Base-by-base conservation (phyloP, 2,329 filamentous ascomycete genomes). In the Ceratocystis huliohia region DNA sequence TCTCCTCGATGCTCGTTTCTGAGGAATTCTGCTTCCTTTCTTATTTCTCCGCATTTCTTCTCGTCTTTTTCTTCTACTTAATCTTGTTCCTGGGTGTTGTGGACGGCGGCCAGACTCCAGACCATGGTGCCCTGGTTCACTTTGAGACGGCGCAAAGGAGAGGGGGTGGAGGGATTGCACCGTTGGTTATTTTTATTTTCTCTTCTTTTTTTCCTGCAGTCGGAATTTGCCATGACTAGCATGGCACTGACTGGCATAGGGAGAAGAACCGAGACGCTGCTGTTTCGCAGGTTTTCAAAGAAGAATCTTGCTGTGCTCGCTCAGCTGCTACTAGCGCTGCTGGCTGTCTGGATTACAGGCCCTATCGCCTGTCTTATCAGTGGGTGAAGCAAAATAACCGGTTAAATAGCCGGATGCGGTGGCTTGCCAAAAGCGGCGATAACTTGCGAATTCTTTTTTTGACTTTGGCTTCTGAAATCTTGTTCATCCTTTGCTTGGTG, bases 391-490 rank as follows among this genome's bases (percentile, higher is more conserved):
- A n/a, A 50, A 50, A 50, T 22, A 50, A 7, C 25, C 53, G 53
- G 53, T 7, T 57, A 57, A 57, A 57, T 33, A 30, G 53, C 53
- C 53, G 53, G 22, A 57, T 57, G 53, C 25, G 53, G 53, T 57
- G 22, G 15, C 53, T 17, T 28, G 17, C 53, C 53, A 57, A n/a
- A 64, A 64, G 61, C 41, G 46, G 41, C 17, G 61, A 48, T 30
- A 46, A 48, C 30, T 30, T 30, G 62, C 22, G 28, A 50, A 22
- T 22, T 30, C 5, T 30, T 30, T 30, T 30, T 37, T 37, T 37
- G 6, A 37, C 28, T 50, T 25, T 37, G 33, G 33, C 8, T 37
- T 37, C 3, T 37, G 8, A 10, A 22, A 46, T 41, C 28, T 61
- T 64, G 48, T 41, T 59, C 59, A 37, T 56, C 48, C 57, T 61